Evolutionary conservation across 2,329 filamentous ascomycete species (phyloP), one percentile per base, ranked within the genome.

Genomic region (Daldinia sp.): DNA sequence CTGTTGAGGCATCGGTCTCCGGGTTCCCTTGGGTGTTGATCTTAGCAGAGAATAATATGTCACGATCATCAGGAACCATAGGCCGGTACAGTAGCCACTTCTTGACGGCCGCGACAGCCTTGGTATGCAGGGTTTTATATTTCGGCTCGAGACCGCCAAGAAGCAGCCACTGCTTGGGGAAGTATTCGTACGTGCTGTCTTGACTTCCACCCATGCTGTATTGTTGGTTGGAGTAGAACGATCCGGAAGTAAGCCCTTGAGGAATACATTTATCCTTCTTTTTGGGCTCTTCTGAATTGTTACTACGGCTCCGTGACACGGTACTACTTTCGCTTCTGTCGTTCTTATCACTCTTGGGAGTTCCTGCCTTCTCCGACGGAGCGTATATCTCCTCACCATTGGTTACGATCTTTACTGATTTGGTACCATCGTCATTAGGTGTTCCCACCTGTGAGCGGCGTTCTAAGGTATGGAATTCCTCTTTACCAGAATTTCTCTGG

Each of bases 81-180:
- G 94, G 93, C 4, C 91, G 87, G 80, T 89, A 97, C 64, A 97
- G 87, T 9, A 97, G 84, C 78, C 92, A 86, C 71, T 93, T 85
- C 72, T 92, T 91, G 39, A 91, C 88, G 0, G 89, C 89, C 4
- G 90, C 87, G 33, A 90, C 87, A 3, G 89, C 87, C 63, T 87
- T 87, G 65, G 90, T 84, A 77, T 97, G 93, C 80, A 97, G 87
- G 20, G 85, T 86, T 68, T 86, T 84, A 78, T 97, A 97, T 77
- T 93, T 92, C 33, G 85, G 81, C 69, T 90, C 88, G 1, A 89
- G 84, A 0, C 93, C 94, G 64, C 93, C 92, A 1, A 97, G 86
- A 4, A 97, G 86, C 12, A 96, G 81, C 75, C 91, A 92, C 82
- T 94, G 83, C 76, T 91, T 92, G 63, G 89, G 85, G 71, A 91